Conservation (phyloP, 257 asterid species). For the Primulina eburnea region DNA sequence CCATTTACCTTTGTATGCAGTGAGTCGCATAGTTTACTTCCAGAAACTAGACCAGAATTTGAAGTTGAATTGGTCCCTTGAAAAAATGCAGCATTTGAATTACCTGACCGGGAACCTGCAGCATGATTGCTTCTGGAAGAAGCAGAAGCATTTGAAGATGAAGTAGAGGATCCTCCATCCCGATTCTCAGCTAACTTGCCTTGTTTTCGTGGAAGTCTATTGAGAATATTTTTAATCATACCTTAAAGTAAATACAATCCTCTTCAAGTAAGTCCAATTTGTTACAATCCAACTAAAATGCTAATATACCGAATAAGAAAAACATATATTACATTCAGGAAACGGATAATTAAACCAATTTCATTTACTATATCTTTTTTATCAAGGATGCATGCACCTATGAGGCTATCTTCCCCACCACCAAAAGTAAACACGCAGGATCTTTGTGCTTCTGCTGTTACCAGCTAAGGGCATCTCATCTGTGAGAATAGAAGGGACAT, state of each 20-base stretch:
- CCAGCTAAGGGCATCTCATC: conserved; percentile 26
- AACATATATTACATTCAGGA: conserved; percentile 2
- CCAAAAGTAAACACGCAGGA: conserved; percentile 21
- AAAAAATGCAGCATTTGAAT: conserved; percentile 32
- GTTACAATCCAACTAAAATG: conserved; percentile 11
- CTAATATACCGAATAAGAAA: neutral
- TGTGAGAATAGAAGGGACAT: conserved; percentile 8
- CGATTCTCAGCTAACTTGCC: conserved; percentile 36
- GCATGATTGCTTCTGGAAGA: conserved; percentile 32
- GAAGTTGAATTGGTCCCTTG: conserved; percentile 33
- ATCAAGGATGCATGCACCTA: neutral
- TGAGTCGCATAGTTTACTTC: conserved; percentile 33
- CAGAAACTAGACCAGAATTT: conserved; percentile 28
- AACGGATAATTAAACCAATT: conserved; percentile 19
- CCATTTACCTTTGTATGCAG: conserved; percentile 39
- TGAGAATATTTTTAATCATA: conserved; percentile 43
- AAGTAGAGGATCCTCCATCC: conserved; percentile 31
- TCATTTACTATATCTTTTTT: neutral
- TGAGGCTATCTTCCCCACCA: conserved; percentile 20
- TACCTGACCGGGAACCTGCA: conserved; percentile 31
- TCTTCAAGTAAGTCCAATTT: conserved; percentile 10
- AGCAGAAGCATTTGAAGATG: conserved; percentile 32
- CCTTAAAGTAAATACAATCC: conserved; percentile 22
- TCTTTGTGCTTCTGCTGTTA: conserved; percentile 12
- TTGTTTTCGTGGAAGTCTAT: conserved; percentile 43